Evolutionary conservation across 495 filamentous ascomycete species (phyloP), one percentile per base, ranked within the genome.

Genomic region (Cenococcum geophilum): DNA sequence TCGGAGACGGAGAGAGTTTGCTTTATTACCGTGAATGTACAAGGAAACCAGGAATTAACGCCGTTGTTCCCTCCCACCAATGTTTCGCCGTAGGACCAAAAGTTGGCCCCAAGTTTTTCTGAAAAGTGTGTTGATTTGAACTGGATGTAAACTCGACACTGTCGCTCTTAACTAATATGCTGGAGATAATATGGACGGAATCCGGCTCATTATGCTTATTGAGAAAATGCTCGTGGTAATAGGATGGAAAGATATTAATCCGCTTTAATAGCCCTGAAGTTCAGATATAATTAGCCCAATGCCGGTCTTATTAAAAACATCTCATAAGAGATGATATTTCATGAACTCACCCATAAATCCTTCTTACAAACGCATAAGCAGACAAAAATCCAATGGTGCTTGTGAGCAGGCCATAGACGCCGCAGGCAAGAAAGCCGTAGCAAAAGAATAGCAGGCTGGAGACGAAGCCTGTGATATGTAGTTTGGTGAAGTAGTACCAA

Each of bases 371-470:
- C 4, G 86, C 84, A 78, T 93, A 95, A 9, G 89, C 88, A 16
- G 87, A 85, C 75, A 97, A 73, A 70, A 95, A 95, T 11, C 91
- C 92, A 53, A 97, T 83, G 4, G 92, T 97, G 4, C 92, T 91
- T 14, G 85, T 89, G 42, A 95, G 74, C 57, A 97, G 72, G 4
- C 88, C 90, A 71, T 95, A 97, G 6, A 96, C 85, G 34, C 81
- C 79, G 67, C 91, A 95, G 1, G 89, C 91, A 65, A 97, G 79
- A 55, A 83, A 77, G 63, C 82, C 84, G 72, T 96, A 97, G 69
- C 82, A 85, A 74, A 96, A 97, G 74, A 95, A 97, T 35, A 97
- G 77, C 68, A 96, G 62, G 18, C 84, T 81, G 51, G 87, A 92
- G 27, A 90, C 80, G 65, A 92, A 87, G 5, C 92, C 92, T 47